Percentiles rank a stretch among this genome's conserved stretches.
These are phyloP conservation scores for Cylindrotheca fusiformis DNA, from an alignment of 108 stramenopile species.

Conservation along the genomic window DNA sequence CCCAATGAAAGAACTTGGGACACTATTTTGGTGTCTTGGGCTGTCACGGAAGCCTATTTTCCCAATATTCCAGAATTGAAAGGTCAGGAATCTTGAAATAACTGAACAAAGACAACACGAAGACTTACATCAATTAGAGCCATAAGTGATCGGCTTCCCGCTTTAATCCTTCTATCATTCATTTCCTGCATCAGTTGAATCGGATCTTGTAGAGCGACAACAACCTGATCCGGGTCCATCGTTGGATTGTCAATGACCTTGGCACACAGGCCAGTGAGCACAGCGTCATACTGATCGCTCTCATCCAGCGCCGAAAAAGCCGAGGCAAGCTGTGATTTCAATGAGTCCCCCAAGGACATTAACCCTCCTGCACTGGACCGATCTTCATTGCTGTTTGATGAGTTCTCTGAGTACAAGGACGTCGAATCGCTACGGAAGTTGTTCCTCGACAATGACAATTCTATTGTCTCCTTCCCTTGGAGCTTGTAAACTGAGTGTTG, in stretches of 20 bases:
- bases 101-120: too few relatives aligned
- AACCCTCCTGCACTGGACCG: neutral
- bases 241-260: constrained; percentile 67
- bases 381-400: neutral
- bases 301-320: constrained; percentile 69
- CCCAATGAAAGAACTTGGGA: constrained; percentile 53
- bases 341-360: constrained; percentile 3
- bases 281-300: constrained; percentile 84
- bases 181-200: constrained; percentile 75
- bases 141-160: constrained; percentile 65
- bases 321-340: constrained; percentile 52
- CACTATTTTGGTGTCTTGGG: constrained; percentile 73
- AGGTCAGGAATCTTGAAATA: too few relatives aligned
- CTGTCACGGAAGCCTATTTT: constrained; percentile 57
- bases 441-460: too few relatives aligned
- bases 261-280: constrained; percentile 81
- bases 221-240: constrained; percentile 11
- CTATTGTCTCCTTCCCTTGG: too few relatives aligned
- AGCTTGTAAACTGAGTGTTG: too few relatives aligned
- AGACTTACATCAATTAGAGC: constrained; percentile 79
- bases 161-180: constrained; percentile 61
- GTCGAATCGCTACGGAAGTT: too few relatives aligned
- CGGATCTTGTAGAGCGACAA: constrained; percentile 59
- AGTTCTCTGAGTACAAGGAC: neutral
- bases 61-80: too few relatives aligned